A percentile compares a stretch with the other conserved stretches of the same genome.
Evolutionary conservation across 495 filamentous ascomycete genomes (phyloP).

Genomic region (Penicillium fimorum): DNA sequence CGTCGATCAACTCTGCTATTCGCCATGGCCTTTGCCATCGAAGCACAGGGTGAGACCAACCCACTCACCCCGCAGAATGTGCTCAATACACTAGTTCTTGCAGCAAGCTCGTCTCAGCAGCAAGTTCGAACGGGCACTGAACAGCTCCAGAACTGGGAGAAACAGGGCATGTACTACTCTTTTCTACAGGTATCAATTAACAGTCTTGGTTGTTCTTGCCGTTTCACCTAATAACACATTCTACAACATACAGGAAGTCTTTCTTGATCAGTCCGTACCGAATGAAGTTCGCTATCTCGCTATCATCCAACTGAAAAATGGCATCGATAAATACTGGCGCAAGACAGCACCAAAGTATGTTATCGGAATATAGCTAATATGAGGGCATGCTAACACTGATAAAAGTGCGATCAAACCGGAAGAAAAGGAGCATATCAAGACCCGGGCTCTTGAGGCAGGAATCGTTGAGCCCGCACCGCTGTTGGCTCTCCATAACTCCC

Average conservation of each 20-base stretch:
- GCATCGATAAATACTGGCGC: conserved; percentile 92
- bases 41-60: conserved; percentile 59
- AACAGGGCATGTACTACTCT: conserved; percentile 68
- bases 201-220: background rate
- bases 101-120: conserved; percentile 68
- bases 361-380: background rate
- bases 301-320: conserved; percentile 92
- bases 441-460: conserved; percentile 66
- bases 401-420: conserved; percentile 66
- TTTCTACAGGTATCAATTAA: conserved; percentile 63
- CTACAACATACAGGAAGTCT: conserved; percentile 57
- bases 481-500: conserved; percentile 80
- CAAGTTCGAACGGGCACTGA: conserved; percentile 75
- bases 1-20: conserved; percentile 7
- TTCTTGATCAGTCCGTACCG: conserved; percentile 72
- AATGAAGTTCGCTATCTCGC: conserved; percentile 79
- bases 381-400: conserved; percentile 19
- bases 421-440: conserved; percentile 73
- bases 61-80: conserved; percentile 67
- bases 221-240: conserved; percentile 6
- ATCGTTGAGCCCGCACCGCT: conserved; percentile 69
- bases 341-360: conserved; percentile 62
- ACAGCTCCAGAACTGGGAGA: conserved; percentile 87
- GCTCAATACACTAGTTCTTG: conserved; percentile 66
- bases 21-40: conserved; percentile 47